Base-by-base conservation (phyloP, 106 monocot species). In the Acanthochlamys bracteata region DNA sequence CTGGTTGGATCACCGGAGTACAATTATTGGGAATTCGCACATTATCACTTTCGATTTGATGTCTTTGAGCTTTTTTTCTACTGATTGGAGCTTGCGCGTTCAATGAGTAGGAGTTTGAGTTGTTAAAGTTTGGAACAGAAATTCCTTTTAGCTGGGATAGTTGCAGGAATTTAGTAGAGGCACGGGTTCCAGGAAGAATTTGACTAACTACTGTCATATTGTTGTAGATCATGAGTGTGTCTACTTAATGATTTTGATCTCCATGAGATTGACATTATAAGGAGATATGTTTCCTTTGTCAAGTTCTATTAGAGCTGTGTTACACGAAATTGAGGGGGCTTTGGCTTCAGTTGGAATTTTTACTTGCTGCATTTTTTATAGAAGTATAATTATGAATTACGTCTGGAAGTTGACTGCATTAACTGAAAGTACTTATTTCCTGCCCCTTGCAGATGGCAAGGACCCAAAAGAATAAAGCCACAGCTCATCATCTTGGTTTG, bases 391-490 rank as follows among this genome's bases (percentile, higher is more conserved):
- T 64, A 11, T 20, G 42, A 11, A 13, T 45, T 56, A 49, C 7
- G 24, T 20, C 40, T 57, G 11, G 9, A 59, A 13, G 20, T 65
- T 41, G 9, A 13, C 9, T 42, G 19, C 6, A 13, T 54, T 39
- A 60, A 24, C n/a, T 20, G 16, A 20, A 20, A 22, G 10, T 4
- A 55, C 20, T 20, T 21, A 55, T 67, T 57, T 10, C 41, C 55
- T 57, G 17, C 10, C 49, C 10, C 49, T 61, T 73, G 66, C 81
- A 98, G 96, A 98, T 98, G 96, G 96, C 91, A 45, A 91, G 74
- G 73, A 98, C 96, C 10, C 96, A 98, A 74, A 91, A 91, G 56
- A 91, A 98, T 42, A 98, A 98, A 71, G 96, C 96, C 0, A 98
- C 96, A 25, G 87, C 96, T 0, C 96, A 98, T 64, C 96, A 98